Conservation (phyloP, 176 grass and related monocot species). For the Hordeum marinum region DNA sequence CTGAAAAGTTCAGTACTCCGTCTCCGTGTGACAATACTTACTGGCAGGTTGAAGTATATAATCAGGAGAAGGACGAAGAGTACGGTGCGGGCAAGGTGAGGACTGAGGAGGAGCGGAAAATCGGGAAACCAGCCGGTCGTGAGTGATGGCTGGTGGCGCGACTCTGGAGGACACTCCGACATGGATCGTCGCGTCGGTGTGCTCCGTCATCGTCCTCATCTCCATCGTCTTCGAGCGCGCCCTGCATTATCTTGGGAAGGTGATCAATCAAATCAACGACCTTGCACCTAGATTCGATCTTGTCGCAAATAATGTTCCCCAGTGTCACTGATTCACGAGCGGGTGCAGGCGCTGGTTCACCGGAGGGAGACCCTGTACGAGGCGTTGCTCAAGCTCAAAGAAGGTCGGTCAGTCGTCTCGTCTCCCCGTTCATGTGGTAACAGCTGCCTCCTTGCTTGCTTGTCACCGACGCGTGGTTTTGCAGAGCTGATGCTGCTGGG, state of each 20-base stretch:
- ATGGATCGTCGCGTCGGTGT: slow-evolving; percentile 75
- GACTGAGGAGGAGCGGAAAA: background rate
- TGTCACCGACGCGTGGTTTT: background rate
- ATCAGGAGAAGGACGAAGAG: background rate
- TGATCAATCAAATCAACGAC: background rate
- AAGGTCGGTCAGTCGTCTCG: slow-evolving; percentile 36
- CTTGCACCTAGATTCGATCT: background rate
- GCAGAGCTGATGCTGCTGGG: slow-evolving; percentile 85
- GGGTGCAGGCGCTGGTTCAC: slow-evolving; percentile 26
- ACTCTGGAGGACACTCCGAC: slow-evolving; percentile 67
- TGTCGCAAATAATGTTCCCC: background rate
- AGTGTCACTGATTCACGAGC: background rate
- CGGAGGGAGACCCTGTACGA: slow-evolving; percentile 61
- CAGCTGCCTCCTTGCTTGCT: background rate
- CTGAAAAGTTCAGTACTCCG: background rate
- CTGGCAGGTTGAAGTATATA: background rate
- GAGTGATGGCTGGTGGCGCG: slow-evolving; percentile 20
- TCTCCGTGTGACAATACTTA: background rate
- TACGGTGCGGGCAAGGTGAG: background rate
- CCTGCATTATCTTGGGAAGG: slow-evolving; percentile 79
- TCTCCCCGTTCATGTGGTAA: background rate
- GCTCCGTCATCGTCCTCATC: slow-evolving; percentile 70
- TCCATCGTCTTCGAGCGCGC: slow-evolving; percentile 70
- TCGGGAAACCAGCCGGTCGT: background rate
- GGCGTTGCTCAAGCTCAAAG: slow-evolving; percentile 74